Percentiles rank a stretch among this genome's conserved stretches.
phyloP scores from a whole-genome alignment of 345 rosid species.

The Jatropha curcas region DNA sequence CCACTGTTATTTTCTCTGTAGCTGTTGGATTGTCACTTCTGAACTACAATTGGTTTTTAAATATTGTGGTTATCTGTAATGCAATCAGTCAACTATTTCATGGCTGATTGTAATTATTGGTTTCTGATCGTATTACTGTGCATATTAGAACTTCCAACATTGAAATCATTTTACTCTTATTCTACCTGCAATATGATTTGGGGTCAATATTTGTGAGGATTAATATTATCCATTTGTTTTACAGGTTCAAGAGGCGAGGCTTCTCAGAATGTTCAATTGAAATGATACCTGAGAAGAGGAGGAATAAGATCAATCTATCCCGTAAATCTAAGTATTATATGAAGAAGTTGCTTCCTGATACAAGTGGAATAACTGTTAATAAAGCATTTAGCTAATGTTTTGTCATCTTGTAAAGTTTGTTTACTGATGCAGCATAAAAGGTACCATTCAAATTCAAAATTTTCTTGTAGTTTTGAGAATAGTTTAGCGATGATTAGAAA shows the following conservation, averaged over 20 bases:
- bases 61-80: not conserved
- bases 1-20: not conserved
- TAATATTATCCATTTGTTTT: slow-evolving; percentile 10
- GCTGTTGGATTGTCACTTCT: not conserved
- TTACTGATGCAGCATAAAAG: not conserved
- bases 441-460: too few species aligned
- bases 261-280: slow-evolving; percentile 74
- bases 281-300: slow-evolving; percentile 65
- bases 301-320: slow-evolving; percentile 70
- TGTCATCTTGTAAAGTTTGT: not conserved
- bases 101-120: not conserved
- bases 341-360: slow-evolving; percentile 76
- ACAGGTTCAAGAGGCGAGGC: slow-evolving; percentile 81
- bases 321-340: slow-evolving; percentile 80
- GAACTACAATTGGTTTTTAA: not conserved
- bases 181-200: not conserved
- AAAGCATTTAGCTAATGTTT: slow-evolving; percentile 28
- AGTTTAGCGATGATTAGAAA: too few species aligned
- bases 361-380: slow-evolving; percentile 59
- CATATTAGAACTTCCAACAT: not conserved
- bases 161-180: not conserved
- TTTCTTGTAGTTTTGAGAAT: too few species aligned
- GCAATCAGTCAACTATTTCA: not conserved
- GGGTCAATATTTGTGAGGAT: not conserved
- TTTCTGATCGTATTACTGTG: not conserved